Base-by-base conservation (phyloP, 2,329 filamentous ascomycete genomes). In the Herpotrichia juniperi region DNA sequence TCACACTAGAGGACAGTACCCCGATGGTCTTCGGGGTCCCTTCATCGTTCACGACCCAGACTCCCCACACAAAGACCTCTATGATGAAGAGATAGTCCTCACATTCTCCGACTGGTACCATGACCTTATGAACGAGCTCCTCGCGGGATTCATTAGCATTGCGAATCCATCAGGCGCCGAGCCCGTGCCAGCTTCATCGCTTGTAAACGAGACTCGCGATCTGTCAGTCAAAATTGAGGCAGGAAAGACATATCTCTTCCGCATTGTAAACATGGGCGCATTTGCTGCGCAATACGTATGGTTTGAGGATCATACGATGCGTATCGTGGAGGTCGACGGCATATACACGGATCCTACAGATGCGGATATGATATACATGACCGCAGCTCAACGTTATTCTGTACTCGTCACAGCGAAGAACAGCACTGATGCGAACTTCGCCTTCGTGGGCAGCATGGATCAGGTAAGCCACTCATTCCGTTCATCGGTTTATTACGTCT, bases 31-130 rank as follows among this genome's bases (percentile, higher is more conserved):
- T 7, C 81, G 88, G 4, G 87, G 86, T 0, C 84, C 88, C 0
- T 73, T 91, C 45, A 78, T 91, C 12, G 75, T 91, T n/a, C 81
- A 88, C 51, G 84, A 86, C 34, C 77, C 77, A 4, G 76, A 83
- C 4, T 80, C 82, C 74, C 48, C 81, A 74, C 80, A 78, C 56
- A 70, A 76, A 19, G 79, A 81, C 42, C 72, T 83, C 37, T 84
- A 85, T 26, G 78, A 82, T 28, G 80, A 81, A 35, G 88, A 91
- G 55, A 74, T 86, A 26, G 77, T 87, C 0, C 66, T 91, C 16
- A 87, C 88, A 56, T 73, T 91, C n/a, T 86, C 85, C 16, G 88
- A 91, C 61, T 88, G 88, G 78, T 91, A 91, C 52, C 87, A 91
- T 60, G 83, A 87, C 42, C 68, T 76, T 25, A 80, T 81, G 75